Conservation (phyloP, 2,329 filamentous ascomycete species). For the Neoarthrinium moseri region DNA sequence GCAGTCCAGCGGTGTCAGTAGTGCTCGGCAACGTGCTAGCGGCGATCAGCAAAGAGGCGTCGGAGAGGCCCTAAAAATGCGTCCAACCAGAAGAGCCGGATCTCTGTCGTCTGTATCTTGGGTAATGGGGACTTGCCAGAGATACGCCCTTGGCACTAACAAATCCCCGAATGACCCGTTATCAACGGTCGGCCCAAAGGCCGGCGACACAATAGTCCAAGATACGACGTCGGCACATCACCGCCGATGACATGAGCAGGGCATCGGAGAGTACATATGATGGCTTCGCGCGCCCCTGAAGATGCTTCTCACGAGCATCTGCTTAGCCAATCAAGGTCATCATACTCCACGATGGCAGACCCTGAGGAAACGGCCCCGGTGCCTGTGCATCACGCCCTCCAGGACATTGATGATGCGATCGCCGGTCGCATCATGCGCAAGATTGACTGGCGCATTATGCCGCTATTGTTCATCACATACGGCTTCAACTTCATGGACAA, state of each 20-base stretch:
- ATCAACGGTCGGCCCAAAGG: too few relatives aligned
- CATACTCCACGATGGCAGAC: constrained; percentile 3
- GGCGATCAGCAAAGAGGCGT: too few relatives aligned
- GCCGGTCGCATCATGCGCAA: constrained; percentile 19
- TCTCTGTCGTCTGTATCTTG: too few relatives aligned
- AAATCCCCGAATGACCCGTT: too few relatives aligned
- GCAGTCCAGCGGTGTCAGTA: too few relatives aligned
- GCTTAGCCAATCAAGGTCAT: background rate
- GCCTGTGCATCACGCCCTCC: background rate
- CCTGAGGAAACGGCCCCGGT: background rate
- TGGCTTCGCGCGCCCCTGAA: background rate
- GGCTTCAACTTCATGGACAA: constrained; percentile 27
- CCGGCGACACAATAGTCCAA: too few relatives aligned
- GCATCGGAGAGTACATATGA: background rate
- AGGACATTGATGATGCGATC: constrained; percentile 5
- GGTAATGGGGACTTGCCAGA: too few relatives aligned
- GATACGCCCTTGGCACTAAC: too few relatives aligned
- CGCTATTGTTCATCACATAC: constrained; percentile 23
- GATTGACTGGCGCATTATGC: constrained; percentile 20
- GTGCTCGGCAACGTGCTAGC: too few relatives aligned
- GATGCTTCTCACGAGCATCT: constrained; percentile 1
- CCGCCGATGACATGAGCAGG: background rate
- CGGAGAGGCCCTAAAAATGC: too few relatives aligned
- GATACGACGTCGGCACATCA: too few relatives aligned
- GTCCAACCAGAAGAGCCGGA: too few relatives aligned